Base-by-base conservation (phyloP, 2,329 filamentous ascomycete genomes). In the Diaporthe helianthi region DNA sequence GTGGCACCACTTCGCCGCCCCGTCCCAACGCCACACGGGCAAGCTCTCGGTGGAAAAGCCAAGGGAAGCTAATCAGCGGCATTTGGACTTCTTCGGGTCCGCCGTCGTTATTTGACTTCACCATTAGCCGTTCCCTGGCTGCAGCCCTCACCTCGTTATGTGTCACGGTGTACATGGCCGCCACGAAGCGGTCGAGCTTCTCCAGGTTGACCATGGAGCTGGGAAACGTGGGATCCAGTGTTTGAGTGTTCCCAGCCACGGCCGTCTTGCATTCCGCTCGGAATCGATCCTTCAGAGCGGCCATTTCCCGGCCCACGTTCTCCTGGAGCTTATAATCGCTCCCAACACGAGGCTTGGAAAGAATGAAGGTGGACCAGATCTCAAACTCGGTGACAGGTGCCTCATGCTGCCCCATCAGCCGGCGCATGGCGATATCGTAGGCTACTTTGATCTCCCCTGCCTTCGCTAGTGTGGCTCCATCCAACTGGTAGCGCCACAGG, bases 41-140 rank as follows among this genome's bases (percentile, higher is more conserved):
- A 4, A 97, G 83, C 70, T 93, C 87, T 53, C 86, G 85, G 15
- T 89, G 85, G 72, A 98, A 97, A 2, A 98, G 83, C 96, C 96
- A 99, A 0, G 96, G 95, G 74, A 98, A 98, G 70, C 91, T 96
- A 74, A 98, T 96, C 10, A 98, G 82, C 0, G 96, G 95, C 84
- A 94, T 91, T 2, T 75, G 13, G 79, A 80, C 75, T 80, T 80
- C 24, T 79, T 77, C 15, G 76, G 72, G 6, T 79, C 79, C 8
- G 82, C 74, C n/a, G 76, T 74, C 67, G 0, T 49, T 51, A 31
- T 69, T 29, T 19, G 69, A 17, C 36, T 76, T 72, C 6, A 61
- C 46, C 31, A 29, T 38, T 3, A 47, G 26, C 36, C 69, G 65
- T 73, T 89, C 86, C 24, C 82, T 78, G 5, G 91, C 78, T 0